Evolutionary conservation across 2,329 filamentous ascomycete genomes (phyloP).

Genomic region (Coleophoma eucalyptorum): DNA sequence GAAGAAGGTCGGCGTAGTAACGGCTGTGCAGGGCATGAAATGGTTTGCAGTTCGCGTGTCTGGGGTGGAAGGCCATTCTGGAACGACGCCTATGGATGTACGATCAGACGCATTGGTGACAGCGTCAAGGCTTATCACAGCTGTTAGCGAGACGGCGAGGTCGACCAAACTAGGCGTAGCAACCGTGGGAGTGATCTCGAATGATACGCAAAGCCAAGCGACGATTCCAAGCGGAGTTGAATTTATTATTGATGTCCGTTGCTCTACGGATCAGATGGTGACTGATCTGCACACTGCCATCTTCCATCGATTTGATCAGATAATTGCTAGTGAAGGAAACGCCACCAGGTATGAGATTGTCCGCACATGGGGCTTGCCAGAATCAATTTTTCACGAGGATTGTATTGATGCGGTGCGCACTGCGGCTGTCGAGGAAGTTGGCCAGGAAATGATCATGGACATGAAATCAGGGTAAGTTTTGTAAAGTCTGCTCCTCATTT

Average conservation of each 20-base stretch:
- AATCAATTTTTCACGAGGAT: conserved; percentile 15
- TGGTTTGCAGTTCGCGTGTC: conserved; percentile 66
- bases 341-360: conserved; percentile 13
- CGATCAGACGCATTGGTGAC: conserved; percentile 64
- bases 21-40: conserved; percentile 59
- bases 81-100: conserved; percentile 40
- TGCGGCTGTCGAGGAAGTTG: conserved; percentile 15
- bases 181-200: conserved; percentile 19
- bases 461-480: conserved; percentile 15
- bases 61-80: conserved; percentile 30
- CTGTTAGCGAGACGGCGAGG: conserved; percentile 14
- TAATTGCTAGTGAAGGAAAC: conserved; percentile 12
- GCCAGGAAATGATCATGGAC: conserved; percentile 15
- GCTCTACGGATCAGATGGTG: conserved; percentile 15
- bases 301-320: conserved; percentile 16
- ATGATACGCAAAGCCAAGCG: conserved; percentile 16
- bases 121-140: conserved; percentile 16
- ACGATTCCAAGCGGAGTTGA: conserved; percentile 19
- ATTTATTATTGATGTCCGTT: conserved; percentile 22
- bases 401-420: conserved; percentile 17
- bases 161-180: conserved; percentile 15
- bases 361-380: conserved; percentile 18
- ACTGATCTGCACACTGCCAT: conserved; percentile 15
- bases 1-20: conserved; percentile 65
- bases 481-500: not conserved